These are phyloP conservation scores for Plenodomus biglobosus DNA, from an alignment of 2,329 filamentous ascomycete genomes.

Conservation along the genomic window DNA sequence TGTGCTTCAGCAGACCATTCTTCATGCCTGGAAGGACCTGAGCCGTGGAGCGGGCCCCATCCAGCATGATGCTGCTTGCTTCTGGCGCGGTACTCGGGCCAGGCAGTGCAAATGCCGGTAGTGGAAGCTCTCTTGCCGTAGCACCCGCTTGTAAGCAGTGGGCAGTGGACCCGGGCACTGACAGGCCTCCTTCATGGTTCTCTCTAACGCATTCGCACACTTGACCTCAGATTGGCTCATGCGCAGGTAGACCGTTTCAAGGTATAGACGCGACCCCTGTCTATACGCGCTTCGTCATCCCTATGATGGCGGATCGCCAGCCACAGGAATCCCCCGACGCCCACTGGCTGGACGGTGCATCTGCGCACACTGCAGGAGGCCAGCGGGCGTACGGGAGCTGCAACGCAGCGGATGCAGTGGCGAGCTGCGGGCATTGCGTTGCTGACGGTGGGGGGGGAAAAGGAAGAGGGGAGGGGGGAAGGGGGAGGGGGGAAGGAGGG, in stretches of 20 bases:
- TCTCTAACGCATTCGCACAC: constrained; percentile 42
- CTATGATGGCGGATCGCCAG: constrained; percentile 39
- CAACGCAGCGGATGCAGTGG: constrained; percentile 3
- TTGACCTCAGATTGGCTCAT: constrained; percentile 44
- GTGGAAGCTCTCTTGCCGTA: constrained; percentile 40
- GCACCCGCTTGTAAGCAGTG: constrained; percentile 40
- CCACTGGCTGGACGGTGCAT: constrained; percentile 33
- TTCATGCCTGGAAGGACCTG: constrained; percentile 35
- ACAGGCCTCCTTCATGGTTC: constrained; percentile 31
- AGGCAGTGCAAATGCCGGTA: constrained; percentile 37
- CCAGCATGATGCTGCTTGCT: constrained; percentile 27
- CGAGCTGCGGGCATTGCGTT: background rate
- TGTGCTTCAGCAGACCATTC: constrained; percentile 22
- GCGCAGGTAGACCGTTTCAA: constrained; percentile 44
- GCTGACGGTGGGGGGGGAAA: constrained; percentile 20
- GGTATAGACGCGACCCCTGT: constrained; percentile 36
- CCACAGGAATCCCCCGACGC: constrained; percentile 38
- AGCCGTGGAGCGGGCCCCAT: constrained; percentile 27
- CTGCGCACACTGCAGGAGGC: constrained; percentile 24
- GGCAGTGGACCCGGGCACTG: constrained; percentile 19
- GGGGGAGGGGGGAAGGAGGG: no score
- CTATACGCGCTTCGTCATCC: constrained; percentile 45
- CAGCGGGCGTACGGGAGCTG: constrained; percentile 25
- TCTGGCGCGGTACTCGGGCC: constrained; percentile 32
- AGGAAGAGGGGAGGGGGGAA: constrained; percentile 16